A percentile compares a stretch with the other conserved stretches of the same genome.
These are phyloP conservation scores for Aspergillus coremiiformis DNA, from an alignment of 495 filamentous ascomycete species.

Conservation along the genomic window DNA sequence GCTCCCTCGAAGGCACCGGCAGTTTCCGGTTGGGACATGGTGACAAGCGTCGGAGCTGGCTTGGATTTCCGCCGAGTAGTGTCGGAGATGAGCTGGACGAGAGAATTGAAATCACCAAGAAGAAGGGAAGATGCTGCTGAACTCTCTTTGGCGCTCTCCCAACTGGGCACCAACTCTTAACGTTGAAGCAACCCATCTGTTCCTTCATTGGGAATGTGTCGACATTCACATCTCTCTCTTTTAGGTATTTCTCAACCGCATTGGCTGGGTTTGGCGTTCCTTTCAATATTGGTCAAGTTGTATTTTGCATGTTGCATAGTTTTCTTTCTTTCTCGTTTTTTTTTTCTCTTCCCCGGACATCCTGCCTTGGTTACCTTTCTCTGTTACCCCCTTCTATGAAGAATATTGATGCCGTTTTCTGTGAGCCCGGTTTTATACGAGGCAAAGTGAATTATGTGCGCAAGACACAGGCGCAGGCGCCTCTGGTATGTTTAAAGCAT, in stretches of 20 bases:
- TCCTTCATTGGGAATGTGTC: not conserved
- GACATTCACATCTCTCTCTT: not conserved
- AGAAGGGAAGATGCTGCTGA: slow-evolving; percentile 38
- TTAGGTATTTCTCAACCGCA: not conserved
- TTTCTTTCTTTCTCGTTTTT: not conserved
- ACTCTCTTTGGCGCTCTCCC: slow-evolving; percentile 1
- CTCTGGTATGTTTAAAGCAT: not conserved
- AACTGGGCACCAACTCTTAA: too few relatives aligned
- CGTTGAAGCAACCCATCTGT: too few relatives aligned
- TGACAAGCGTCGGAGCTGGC: slow-evolving; percentile 47
- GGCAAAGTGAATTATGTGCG: not conserved
- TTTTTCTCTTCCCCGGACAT: too few relatives aligned
- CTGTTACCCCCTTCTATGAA: too few relatives aligned
- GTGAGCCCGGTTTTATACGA: not conserved
- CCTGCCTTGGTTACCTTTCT: too few relatives aligned
- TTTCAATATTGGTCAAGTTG: not conserved
- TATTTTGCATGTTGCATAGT: not conserved
- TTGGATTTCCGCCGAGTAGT: slow-evolving; percentile 43
- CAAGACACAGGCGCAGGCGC: not conserved
- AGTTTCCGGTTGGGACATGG: slow-evolving; percentile 41
- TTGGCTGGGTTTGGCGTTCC: not conserved
- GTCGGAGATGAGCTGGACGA: slow-evolving; percentile 30
- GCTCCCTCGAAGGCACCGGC: slow-evolving; percentile 25
- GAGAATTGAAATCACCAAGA: slow-evolving; percentile 17
- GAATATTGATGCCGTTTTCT: too few relatives aligned